Conservation (phyloP, 75 land plant species). For the Pinus tabuliformis region DNA sequence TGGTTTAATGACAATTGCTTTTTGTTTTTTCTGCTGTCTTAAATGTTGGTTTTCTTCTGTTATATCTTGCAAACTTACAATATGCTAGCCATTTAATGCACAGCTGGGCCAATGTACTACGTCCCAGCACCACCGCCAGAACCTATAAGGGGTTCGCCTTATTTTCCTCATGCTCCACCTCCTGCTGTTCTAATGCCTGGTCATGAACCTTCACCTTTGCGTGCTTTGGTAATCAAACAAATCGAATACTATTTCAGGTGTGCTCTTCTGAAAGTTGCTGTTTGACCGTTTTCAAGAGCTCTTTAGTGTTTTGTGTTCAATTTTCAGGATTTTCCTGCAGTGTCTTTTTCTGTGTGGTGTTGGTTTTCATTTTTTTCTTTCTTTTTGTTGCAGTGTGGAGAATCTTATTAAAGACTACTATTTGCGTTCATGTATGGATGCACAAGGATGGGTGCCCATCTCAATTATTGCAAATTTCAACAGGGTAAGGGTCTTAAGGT, state of each 20-base stretch:
- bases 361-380: neutral
- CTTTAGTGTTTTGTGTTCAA: neutral
- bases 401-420: constrained; percentile 67
- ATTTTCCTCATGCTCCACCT: constrained; percentile 34
- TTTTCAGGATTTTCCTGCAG: neutral
- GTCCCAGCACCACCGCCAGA: constrained; percentile 51
- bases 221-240: constrained; percentile 58
- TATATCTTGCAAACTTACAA: neutral
- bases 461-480: constrained; percentile 80
- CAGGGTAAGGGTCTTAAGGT: constrained; percentile 47
- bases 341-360: neutral
- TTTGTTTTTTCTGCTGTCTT: too few species aligned
- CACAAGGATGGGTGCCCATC: constrained; percentile 82
- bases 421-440: constrained; percentile 75
- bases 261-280: neutral
- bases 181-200: constrained; percentile 20
- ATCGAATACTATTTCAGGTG: constrained; percentile 92
- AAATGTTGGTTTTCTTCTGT: neutral
- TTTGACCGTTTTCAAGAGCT: neutral
- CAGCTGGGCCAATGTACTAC: constrained; percentile 41
- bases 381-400: constrained; percentile 55
- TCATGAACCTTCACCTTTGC: constrained; percentile 34
- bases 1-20: too few species aligned
- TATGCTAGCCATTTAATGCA: constrained; percentile 34
- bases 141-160: constrained; percentile 48